phyloP scores from a whole-genome alignment of 768 basidiomycete genomes.

The Amanita fuliginea region DNA sequence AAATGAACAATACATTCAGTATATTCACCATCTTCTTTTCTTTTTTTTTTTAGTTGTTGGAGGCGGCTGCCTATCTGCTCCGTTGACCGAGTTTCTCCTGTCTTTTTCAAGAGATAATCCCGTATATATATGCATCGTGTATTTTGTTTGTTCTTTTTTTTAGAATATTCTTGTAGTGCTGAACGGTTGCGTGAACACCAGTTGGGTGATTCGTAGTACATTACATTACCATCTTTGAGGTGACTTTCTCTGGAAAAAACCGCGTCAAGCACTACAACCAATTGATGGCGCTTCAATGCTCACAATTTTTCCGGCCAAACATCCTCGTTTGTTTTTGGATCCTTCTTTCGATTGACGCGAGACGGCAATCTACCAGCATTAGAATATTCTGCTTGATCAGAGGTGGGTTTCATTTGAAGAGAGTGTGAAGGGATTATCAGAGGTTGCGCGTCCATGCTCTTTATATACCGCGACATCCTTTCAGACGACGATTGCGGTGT shows the following conservation, averaged over 20 bases:
- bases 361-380: background rate
- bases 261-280: background rate
- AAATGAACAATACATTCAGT: background rate
- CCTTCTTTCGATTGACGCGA: background rate
- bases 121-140: too few species aligned
- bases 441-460: too few species aligned
- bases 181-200: background rate
- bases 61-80: background rate
- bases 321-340: background rate
- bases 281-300: background rate
- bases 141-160: too few species aligned
- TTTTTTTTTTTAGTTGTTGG: too few species aligned
- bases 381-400: background rate
- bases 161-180: background rate
- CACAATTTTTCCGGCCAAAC: background rate
- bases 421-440: background rate
- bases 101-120: too few species aligned
- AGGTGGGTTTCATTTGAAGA: too few species aligned
- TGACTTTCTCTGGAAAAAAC: background rate
- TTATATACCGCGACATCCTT: too few species aligned
- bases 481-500: too few species aligned
- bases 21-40: too few species aligned
- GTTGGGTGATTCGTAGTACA: background rate
- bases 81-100: background rate
- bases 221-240: background rate